Conservation (phyloP, 2,329 filamentous ascomycete genomes). For the Epichloe sp. region DNA sequence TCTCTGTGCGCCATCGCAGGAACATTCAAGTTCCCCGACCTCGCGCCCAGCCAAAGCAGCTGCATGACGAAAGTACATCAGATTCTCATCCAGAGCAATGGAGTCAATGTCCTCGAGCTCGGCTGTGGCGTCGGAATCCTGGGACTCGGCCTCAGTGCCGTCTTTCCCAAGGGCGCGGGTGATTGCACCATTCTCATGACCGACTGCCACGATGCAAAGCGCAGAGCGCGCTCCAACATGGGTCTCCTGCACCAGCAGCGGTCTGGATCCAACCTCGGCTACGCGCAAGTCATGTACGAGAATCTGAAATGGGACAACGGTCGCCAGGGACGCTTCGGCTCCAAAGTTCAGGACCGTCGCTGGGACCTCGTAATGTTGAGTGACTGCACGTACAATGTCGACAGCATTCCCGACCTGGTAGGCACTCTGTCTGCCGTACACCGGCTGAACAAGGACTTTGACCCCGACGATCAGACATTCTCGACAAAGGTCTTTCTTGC, state of each 20-base stretch:
- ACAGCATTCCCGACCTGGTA: conserved; percentile 40
- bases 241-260: conserved; percentile 11
- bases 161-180: conserved; percentile 15
- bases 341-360: conserved; percentile 20
- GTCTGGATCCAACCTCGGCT: conserved; percentile 5
- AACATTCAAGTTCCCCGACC: conserved; percentile 14
- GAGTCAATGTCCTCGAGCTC: conserved; percentile 37
- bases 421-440: conserved; percentile 39
- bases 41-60: conserved; percentile 13
- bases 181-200: conserved; percentile 35
- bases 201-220: conserved; percentile 41
- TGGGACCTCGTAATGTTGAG: conserved; percentile 45
- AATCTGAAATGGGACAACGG: conserved; percentile 46
- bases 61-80: conserved; percentile 19
- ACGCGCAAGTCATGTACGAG: conserved; percentile 31
- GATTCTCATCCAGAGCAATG: conserved; percentile 13
- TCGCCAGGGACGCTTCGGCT: conserved; percentile 29
- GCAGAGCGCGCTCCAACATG: conserved; percentile 36
- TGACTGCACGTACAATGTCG: conserved; percentile 50
- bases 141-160: conserved; percentile 33
- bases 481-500: conserved; percentile 36
- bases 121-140: conserved; percentile 45
- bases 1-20: conserved; percentile 23
- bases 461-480: conserved; percentile 8
- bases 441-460: conserved; percentile 17